Conservation (phyloP, 2,329 filamentous ascomycete species). For the Lithohypha guttulata region DNA sequence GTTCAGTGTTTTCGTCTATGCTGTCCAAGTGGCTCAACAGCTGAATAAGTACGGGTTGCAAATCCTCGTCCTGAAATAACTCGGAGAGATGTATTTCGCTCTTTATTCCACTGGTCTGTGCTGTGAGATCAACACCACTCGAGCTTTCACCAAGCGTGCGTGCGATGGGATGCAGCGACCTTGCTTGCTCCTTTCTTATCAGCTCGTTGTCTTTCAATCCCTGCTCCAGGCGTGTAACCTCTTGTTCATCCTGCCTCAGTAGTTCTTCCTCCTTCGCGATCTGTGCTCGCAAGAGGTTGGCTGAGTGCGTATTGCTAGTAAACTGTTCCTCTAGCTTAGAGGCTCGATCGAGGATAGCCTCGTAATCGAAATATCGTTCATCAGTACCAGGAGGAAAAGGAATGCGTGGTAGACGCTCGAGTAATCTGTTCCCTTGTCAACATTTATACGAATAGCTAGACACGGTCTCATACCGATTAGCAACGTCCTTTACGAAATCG, state of each 20-base stretch:
- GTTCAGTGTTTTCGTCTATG: slow-evolving; percentile 6
- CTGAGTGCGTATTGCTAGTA: slow-evolving; percentile 8
- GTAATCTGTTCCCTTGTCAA: slow-evolving; percentile 3
- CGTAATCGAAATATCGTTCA: slow-evolving; percentile 10
- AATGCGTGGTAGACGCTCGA: slow-evolving; percentile 6
- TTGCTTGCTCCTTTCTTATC: slow-evolving; percentile 7
- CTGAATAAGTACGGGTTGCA: slow-evolving; percentile 6
- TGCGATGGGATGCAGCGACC: slow-evolving; percentile 4
- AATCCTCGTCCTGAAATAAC: slow-evolving; percentile 2
- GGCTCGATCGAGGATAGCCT: slow-evolving; percentile 7
- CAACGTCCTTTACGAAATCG: slow-evolving; percentile 6
- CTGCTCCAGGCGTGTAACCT: slow-evolving; percentile 7
- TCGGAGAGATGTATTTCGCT: no score
- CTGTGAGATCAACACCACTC: background rate
- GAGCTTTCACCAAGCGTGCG: background rate
- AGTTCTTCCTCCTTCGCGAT: slow-evolving; percentile 10
- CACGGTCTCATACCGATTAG: slow-evolving; percentile 1
- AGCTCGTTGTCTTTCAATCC: slow-evolving; percentile 7
- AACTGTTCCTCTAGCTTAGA: slow-evolving; percentile 9
- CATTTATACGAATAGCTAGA: background rate
- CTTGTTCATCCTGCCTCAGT: slow-evolving; percentile 7
- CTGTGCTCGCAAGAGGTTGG: slow-evolving; percentile 9
- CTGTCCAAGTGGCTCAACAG: slow-evolving; percentile 10
- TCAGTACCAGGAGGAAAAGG: slow-evolving; percentile 10
- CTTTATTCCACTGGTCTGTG: no score